These are phyloP conservation scores for Amaranthus tricolor DNA, from an alignment of 179 eudicot genomes.

Conservation along the genomic window DNA sequence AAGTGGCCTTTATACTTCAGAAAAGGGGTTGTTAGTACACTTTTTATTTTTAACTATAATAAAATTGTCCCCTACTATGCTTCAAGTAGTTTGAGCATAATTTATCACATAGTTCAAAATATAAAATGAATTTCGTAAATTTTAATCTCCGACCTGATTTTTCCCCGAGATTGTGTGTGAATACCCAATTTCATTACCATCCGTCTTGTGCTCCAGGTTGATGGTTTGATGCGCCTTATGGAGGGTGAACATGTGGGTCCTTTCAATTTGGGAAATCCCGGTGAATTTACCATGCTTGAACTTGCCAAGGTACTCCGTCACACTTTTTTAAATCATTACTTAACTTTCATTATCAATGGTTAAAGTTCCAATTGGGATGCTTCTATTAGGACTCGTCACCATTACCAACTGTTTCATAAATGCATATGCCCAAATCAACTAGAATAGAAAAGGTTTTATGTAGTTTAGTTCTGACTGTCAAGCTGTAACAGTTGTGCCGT, in stretches of 20 bases:
- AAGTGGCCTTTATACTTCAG: neutral
- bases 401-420: neutral
- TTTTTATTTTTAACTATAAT: neutral
- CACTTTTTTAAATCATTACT: neutral
- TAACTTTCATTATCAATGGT: slow-evolving; percentile 2
- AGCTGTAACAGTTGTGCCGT: neutral
- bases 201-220: slow-evolving; percentile 37
- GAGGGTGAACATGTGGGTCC: slow-evolving; percentile 74
- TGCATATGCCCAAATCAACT: neutral
- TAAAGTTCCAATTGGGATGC: neutral
- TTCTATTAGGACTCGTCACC: neutral
- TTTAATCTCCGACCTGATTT: neutral
- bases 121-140: too few species aligned
- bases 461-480: neutral
- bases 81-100: slow-evolving; percentile 7
- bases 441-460: neutral
- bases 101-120: neutral
- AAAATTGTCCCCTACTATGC: neutral
- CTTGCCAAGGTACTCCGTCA: slow-evolving; percentile 51
- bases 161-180: neutral
- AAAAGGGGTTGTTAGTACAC: neutral
- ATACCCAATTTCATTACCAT: neutral
- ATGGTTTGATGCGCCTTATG: slow-evolving; percentile 63
- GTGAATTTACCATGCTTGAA: slow-evolving; percentile 78
- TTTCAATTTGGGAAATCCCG: slow-evolving; percentile 65